Conservation (phyloP, 306 rosid genomes). For the Rosa multiflora region DNA sequence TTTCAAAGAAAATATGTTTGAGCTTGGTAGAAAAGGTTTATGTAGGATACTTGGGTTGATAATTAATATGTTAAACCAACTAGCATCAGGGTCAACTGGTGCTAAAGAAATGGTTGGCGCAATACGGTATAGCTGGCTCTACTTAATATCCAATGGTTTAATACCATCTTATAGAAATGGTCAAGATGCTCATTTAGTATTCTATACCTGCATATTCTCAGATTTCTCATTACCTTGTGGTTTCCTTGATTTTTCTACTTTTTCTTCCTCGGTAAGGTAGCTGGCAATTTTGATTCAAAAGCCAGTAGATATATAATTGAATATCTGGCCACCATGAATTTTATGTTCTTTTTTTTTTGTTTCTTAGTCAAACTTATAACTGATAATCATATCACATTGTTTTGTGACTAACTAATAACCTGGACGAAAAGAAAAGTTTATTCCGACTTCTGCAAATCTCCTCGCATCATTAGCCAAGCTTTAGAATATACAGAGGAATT, state of each 20-base stretch:
- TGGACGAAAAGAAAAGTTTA: background rate
- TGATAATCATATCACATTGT: no score
- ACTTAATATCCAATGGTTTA: background rate
- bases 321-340: background rate
- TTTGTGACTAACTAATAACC: background rate
- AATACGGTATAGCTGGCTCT: background rate
- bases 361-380: background rate
- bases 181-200: background rate
- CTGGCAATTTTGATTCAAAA: background rate
- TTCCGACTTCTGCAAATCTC: background rate
- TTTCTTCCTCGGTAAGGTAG: background rate
- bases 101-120: background rate
- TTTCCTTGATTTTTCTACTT: no score
- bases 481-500: background rate
- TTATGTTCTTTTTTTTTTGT: no score
- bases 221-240: background rate
- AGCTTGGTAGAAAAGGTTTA: background rate
- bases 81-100: background rate
- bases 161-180: background rate
- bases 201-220: background rate
- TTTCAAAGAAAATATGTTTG: background rate
- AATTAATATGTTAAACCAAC: background rate
- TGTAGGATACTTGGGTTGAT: background rate
- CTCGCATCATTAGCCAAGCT: background rate
- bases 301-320: no score